Percentiles rank a stretch among this genome's conserved stretches.
These are phyloP conservation scores for Alternaria novae-zelandiae DNA, from an alignment of 2,329 filamentous ascomycete species.

Conservation along the genomic window DNA sequence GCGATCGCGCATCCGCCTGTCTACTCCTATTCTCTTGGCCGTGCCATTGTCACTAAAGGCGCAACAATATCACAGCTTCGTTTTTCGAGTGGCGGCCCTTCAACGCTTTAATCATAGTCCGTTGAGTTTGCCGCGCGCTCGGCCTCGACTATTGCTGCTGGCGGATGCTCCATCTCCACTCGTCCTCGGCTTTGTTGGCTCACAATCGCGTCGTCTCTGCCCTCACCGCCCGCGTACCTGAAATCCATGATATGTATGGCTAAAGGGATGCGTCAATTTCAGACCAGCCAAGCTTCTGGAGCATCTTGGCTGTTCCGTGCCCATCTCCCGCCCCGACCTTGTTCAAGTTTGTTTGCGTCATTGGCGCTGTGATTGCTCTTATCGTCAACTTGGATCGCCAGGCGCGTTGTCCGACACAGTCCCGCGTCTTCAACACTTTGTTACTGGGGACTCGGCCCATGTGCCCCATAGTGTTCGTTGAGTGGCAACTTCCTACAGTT, in stretches of 20 bases:
- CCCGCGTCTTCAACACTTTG: not conserved
- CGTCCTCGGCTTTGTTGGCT: constrained; percentile 5
- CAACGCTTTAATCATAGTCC: not conserved
- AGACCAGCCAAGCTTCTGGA: constrained; percentile 9
- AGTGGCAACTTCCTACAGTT: not conserved
- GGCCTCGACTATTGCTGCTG: constrained; percentile 15
- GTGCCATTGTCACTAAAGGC: not conserved
- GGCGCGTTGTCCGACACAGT: not conserved
- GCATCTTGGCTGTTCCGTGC: constrained; percentile 19
- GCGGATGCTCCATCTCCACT: constrained; percentile 1
- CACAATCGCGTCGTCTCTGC: not conserved
- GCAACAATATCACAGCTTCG: constrained; percentile 10
- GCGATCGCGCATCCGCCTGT: not conserved
- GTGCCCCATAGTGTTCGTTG: not conserved
- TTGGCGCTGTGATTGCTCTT: not conserved
- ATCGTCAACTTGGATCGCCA: not conserved
- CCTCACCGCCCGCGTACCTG: constrained; percentile 11
- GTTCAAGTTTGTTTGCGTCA: constrained; percentile 8
- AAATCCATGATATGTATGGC: constrained; percentile 3
- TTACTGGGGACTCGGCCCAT: not conserved
- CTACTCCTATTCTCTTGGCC: constrained; percentile 14
- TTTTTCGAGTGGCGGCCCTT: constrained; percentile 8
- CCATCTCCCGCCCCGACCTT: constrained; percentile 3
- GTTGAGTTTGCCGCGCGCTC: constrained; percentile 10
- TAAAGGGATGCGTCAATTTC: constrained; percentile 16